Base-by-base conservation (phyloP, 345 rosid genomes). In the Combretum micranthum region DNA sequence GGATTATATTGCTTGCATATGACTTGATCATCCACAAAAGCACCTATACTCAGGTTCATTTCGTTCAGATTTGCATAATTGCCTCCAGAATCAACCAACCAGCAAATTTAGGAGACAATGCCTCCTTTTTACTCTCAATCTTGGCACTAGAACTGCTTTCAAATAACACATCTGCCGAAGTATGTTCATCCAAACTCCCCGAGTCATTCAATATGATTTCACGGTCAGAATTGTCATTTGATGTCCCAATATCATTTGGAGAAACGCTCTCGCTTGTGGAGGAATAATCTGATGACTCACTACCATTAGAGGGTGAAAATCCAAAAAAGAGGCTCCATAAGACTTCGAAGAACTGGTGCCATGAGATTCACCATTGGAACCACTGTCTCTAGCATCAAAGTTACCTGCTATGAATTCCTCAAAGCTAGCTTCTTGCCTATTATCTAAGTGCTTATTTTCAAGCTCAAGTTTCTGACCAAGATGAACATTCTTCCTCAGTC, bases 71-170 rank as follows among this genome's bases (percentile, higher is more conserved):
- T 67, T 49, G 73, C 65, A 16, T 71, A 72, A 55, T 62, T 70
- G 72, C 74, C 74, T 6, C 81, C 77, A 63, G 88, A 76, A 64
- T 82, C 85, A 52, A 80, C 88, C 85, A 84, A 64, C 69, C 65
- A 49, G 84, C 75, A 80, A 87, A 89, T 61, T 89, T 87, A 19
- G 97, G 95, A 63, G 96, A 94, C 45, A 67, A 25, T 22, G 79
- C 73, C 59, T 75, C 77, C 47, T 74, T 64, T 23, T 69, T 65
- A 63, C 66, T 83, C 69, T 61, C 69, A 44, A 77, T 69, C 26
- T 71, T 57, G 44, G 63, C 67, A 61, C 47, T 63, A 54, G 74
- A 62, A 26, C 64, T 48, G 37, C 72, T 64, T 59, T 64, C 75
- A 53, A 54, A 76, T 47, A 47, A 49, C 61, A 75, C 76, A 62